phyloP scores from a whole-genome alignment of 2,329 filamentous ascomycete genomes.

The Verticillium alfalfae region DNA sequence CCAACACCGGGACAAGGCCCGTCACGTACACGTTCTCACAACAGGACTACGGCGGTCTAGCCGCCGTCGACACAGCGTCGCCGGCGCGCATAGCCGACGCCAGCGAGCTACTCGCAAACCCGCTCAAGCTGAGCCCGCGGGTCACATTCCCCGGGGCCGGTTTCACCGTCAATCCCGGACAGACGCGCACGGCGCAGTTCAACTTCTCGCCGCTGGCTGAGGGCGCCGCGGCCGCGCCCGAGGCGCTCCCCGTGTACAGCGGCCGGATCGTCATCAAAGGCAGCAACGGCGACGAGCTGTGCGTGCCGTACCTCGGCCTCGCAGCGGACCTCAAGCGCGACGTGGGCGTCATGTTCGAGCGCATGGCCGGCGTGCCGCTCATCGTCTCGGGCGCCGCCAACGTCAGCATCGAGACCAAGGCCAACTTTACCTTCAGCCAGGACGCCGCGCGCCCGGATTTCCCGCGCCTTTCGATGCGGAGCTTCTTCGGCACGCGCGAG shows the following conservation, averaged over 20 bases:
- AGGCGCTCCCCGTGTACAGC: constrained; percentile 23
- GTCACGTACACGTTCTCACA: constrained; percentile 22
- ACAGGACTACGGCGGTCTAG: constrained; percentile 24
- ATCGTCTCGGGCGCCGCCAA: constrained; percentile 4
- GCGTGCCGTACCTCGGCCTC: constrained; percentile 23
- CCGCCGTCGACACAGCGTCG: too few species aligned
- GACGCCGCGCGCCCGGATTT: constrained; percentile 12
- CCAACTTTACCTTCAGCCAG: constrained; percentile 8
- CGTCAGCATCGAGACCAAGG: not conserved
- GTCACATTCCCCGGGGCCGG: too few species aligned
- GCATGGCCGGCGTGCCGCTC: constrained; percentile 6
- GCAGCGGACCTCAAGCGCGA: constrained; percentile 16
- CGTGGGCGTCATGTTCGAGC: constrained; percentile 11
- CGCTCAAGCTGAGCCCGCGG: constrained; percentile 10
- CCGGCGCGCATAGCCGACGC: constrained; percentile 20
- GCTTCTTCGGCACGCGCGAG: constrained; percentile 15
- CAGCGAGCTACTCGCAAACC: not conserved
- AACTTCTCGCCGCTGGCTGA: constrained; percentile 13
- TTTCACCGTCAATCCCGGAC: constrained; percentile 17
- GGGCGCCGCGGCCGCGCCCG: too few species aligned
- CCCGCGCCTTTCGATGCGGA: constrained; percentile 11
- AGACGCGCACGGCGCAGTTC: constrained; percentile 18
- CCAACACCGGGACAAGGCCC: constrained; percentile 25
- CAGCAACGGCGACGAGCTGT: constrained; percentile 23
- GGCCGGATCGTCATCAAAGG: constrained; percentile 24